A percentile compares a stretch with the other conserved stretches of the same genome.
These are phyloP conservation scores for Porcisia deanei DNA, from an alignment of 208 protist species.

Conservation along the genomic window DNA sequence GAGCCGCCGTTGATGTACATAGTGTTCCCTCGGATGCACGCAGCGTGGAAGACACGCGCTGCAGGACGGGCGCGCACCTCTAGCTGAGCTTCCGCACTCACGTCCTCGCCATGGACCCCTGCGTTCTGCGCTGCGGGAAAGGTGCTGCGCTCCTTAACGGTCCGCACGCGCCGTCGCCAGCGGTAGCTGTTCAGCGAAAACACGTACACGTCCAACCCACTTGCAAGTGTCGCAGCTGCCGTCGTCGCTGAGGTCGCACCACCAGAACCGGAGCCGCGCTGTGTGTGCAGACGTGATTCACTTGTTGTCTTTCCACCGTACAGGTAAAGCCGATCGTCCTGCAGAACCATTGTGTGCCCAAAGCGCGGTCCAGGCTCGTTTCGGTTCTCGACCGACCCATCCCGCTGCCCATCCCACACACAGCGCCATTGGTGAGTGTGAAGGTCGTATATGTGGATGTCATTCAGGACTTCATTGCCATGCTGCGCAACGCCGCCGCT, in stretches of 20 bases:
- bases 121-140: neutral
- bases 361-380: conserved; percentile 70
- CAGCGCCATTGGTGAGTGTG: conserved; percentile 61
- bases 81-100: neutral
- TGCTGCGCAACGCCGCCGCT: conserved; percentile 53
- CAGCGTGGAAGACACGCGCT: conserved; percentile 64
- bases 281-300: conserved; percentile 10
- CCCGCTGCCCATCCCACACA: conserved; percentile 44
- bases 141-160: neutral
- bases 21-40: conserved; percentile 44
- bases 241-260: neutral
- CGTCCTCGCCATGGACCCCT: conserved; percentile 1
- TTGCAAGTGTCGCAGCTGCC: conserved; percentile 15
- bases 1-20: conserved; percentile 80
- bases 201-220: conserved; percentile 24
- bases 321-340: conserved; percentile 71
- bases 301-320: conserved; percentile 65
- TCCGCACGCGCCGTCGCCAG: conserved; percentile 38
- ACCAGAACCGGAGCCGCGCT: conserved; percentile 8
- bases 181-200: conserved; percentile 64
- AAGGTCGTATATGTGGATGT: conserved; percentile 70
- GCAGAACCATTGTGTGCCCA: conserved; percentile 74
- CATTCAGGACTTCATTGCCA: conserved; percentile 41
- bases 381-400: conserved; percentile 32
- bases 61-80: conserved; percentile 15